phyloP scores from a whole-genome alignment of 1,284 basidiomycete species.

The Ganoderma boninense region DNA sequence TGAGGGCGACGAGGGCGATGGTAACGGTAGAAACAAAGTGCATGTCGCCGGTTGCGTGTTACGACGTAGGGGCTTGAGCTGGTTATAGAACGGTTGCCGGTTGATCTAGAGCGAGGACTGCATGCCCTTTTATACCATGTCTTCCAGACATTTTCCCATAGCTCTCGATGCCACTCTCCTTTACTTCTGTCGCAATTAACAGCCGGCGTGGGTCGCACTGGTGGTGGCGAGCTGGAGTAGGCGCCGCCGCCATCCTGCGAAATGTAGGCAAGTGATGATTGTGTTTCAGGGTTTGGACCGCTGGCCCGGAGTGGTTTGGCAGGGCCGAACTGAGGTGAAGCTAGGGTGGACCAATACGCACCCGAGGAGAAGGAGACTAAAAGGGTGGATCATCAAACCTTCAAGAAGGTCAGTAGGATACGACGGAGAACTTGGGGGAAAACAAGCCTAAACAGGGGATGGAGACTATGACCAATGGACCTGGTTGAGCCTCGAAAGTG shows the following conservation, averaged over 20 bases:
- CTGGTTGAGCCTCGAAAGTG: background rate
- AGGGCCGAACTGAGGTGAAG: background rate
- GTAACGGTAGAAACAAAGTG: background rate
- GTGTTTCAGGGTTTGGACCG: background rate
- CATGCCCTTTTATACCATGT: background rate
- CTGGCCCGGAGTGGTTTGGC: background rate
- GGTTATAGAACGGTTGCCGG: background rate
- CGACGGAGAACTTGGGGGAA: background rate
- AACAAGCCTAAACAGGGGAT: background rate
- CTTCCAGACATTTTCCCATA: background rate
- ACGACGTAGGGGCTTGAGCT: background rate
- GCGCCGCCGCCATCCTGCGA: background rate
- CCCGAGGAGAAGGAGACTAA: background rate
- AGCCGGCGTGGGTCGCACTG: background rate
- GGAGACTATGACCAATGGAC: background rate
- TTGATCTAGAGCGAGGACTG: background rate
- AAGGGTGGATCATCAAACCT: background rate
- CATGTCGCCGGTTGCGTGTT: background rate
- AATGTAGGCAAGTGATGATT: background rate
- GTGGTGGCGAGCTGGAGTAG: background rate
- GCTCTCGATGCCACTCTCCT: background rate
- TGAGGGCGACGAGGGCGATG: conserved; percentile 23
- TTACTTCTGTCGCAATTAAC: background rate
- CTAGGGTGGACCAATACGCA: background rate
- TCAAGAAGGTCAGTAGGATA: background rate